Base-by-base conservation (phyloP, 257 asterid species). In the Fraxinus excelsior region DNA sequence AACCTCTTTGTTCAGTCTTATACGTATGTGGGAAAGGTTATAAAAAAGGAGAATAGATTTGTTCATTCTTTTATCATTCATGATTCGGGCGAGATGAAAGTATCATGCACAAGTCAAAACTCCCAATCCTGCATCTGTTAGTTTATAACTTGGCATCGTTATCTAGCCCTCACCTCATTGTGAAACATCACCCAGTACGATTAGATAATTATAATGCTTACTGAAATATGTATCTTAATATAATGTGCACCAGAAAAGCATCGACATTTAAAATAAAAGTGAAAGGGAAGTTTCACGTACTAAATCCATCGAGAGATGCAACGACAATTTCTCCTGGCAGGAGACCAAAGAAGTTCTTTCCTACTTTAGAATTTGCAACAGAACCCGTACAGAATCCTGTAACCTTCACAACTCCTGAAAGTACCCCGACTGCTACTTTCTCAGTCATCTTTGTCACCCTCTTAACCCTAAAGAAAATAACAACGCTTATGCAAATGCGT, bases 221-320 rank as follows among this genome's bases (percentile, higher is more conserved):
- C 8, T 7, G 3, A 9, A 40, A 11, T 46, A 46, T 12, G 58
- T 16, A 46, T 46, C n/a, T 3, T 12, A 14, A 16, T 14, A n/a
- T 21, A 58, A n/a, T 23, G 12, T 58, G 66, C 66, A 58, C 29
- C 66, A 58, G 3, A 58, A 58, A 58, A 18, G 23, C 21, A 51
- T 16, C 21, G 18, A 51, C 2, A 18, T 4, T 65, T 71, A 76
- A 74, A 51, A 69, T 77, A 23, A 51, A 19, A 81, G 42, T 25
- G 11, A 72, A 26, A 74, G 25, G 65, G 80, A 79, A 42, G 18
- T 37, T 80, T 16, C 14, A 88, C 97, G 34, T 94, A 94, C 99
- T 87, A 76, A 94, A 94, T 89, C 99, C 97, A 79, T 94, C 99
- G 40, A 94, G 88, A 72, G 98, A 91, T 75, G 99, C 99, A 69